Base-by-base conservation (phyloP, 2,329 filamentous ascomycete genomes). In the Cercospora zeina region DNA sequence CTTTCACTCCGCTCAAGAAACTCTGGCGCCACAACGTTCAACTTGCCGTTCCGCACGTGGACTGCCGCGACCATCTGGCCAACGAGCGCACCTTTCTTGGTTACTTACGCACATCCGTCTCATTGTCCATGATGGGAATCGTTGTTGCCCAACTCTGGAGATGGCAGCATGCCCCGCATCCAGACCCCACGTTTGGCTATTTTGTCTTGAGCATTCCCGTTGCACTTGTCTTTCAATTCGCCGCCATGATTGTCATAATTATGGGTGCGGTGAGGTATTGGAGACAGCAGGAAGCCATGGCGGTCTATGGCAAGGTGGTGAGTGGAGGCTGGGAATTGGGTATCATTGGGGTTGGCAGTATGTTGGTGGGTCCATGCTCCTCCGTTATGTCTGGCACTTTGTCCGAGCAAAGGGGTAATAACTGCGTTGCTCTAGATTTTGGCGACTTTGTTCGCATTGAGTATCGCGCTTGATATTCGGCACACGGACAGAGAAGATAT, bases 81-180 rank as follows among this genome's bases (percentile, higher is more conserved):
- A 82, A 91, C 59, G 88, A 92, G 75, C 81, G 89, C 61, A 92
- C 89, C 16, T 92, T 88, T 71, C 83, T 92, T 16, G 87, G 83
- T 31, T 91, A 91, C 73, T 80, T 91, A 31, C 84, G 89, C 19
- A 91, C 88, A 1, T 89, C 87, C 0, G 76, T 89, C 37, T 81
- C 83, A n/a, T 79, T 91, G 39, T 86, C 87, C 13, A 87, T 90
- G 76, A 77, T 86, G 19, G 87, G 88, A 16, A 83, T 88, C 2
- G 69, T 85, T 2, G 81, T 88, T 30, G 85, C 87, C 0, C 89
- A 91, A 70, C 81, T 91, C 7, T 90, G 89, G 68, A 80, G 82
- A 19, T 77, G 88, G 3, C 82, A 87, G 69, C 79, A 85, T 31
- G 72, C 79, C 27, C 70, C 78, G 8, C 69, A 75, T 14, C 77